phyloP scores from a whole-genome alignment of 2,329 filamentous ascomycete genomes.

The Ophiognomonia clavigignenti-juglandacearum region DNA sequence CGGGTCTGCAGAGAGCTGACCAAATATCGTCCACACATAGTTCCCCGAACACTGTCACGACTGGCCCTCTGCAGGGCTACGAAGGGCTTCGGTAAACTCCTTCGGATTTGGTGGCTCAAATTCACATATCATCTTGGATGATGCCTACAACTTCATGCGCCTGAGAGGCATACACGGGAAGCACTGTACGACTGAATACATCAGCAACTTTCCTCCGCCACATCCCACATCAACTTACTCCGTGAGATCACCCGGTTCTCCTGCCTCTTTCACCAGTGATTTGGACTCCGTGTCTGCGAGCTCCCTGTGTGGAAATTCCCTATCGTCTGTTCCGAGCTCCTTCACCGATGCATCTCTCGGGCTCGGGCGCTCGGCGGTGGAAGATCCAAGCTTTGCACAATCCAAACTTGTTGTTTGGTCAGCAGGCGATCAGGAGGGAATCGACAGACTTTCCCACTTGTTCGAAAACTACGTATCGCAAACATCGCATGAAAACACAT shows the following conservation, averaged over 20 bases:
- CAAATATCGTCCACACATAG: neutral
- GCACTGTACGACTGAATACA: neutral
- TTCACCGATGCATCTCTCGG: too few species aligned
- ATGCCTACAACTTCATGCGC: neutral
- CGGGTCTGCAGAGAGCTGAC: too few species aligned
- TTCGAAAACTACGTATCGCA: neutral
- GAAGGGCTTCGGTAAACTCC: constrained; percentile 48
- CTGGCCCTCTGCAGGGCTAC: constrained; percentile 39
- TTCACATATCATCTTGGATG: constrained; percentile 33
- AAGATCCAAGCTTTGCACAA: neutral
- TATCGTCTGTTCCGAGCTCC: too few species aligned
- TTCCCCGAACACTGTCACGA: constrained; percentile 19
- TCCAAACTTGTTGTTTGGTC: neutral
- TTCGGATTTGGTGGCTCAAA: constrained; percentile 57
- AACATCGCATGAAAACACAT: neutral
- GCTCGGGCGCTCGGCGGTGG: too few species aligned
- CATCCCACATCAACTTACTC: neutral
- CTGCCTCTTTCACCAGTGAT: neutral
- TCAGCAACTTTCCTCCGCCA: too few species aligned
- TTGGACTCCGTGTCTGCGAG: neutral
- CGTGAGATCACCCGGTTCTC: neutral
- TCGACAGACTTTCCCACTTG: neutral
- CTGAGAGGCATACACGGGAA: neutral
- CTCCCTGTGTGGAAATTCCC: too few species aligned
- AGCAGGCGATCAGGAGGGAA: neutral